phyloP scores from a whole-genome alignment of 345 rosid species.

The Eucalyptus leucophloia region DNA sequence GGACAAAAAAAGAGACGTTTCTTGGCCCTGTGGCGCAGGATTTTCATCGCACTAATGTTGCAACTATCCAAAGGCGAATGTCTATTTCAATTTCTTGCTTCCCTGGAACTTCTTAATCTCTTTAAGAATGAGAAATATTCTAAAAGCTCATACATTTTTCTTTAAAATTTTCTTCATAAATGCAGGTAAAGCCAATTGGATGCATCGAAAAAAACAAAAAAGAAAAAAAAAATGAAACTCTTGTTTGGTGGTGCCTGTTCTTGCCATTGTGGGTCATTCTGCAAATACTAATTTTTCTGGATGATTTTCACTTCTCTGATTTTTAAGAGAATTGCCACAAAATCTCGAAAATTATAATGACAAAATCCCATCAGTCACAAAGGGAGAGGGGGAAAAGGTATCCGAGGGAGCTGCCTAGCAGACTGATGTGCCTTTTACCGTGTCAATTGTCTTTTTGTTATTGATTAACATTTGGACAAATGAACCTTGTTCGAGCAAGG shows the following conservation, averaged over 20 bases:
- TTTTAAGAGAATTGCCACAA: background rate
- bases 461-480: background rate
- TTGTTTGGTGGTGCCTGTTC: background rate
- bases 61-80: background rate
- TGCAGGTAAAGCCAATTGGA: background rate
- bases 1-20: background rate
- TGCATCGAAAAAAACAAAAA: background rate
- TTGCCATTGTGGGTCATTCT: background rate
- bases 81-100: background rate
- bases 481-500: background rate
- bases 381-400: background rate
- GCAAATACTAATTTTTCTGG: background rate
- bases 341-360: background rate
- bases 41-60: background rate
- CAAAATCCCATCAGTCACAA: background rate
- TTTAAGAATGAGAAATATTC: background rate
- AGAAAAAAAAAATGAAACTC: background rate
- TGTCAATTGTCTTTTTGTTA: background rate
- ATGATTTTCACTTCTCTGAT: background rate
- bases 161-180: background rate
- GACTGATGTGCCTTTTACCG: background rate
- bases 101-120: background rate
- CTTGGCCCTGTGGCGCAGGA: background rate
- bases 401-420: background rate
- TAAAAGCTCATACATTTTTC: background rate